These are phyloP conservation scores for Aspergillus mulundensis DNA, from an alignment of 495 filamentous ascomycete species.

Conservation along the genomic window DNA sequence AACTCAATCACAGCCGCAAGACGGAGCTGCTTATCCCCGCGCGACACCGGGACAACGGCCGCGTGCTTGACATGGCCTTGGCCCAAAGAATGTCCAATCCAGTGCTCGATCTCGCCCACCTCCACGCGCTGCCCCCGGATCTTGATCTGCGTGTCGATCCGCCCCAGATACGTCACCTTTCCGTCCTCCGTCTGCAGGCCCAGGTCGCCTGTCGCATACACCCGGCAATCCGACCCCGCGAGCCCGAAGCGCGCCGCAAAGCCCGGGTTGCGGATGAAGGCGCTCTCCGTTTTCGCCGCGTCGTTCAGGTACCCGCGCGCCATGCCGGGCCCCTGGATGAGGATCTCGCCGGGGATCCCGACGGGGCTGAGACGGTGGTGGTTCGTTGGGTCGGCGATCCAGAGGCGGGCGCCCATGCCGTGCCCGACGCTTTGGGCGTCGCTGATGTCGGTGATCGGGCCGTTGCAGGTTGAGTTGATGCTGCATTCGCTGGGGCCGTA, in stretches of 20 bases:
- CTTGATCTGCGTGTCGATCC: conserved; percentile 12
- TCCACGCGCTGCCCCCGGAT: conserved; percentile 13
- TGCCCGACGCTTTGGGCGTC: neutral
- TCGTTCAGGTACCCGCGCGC: conserved; percentile 7
- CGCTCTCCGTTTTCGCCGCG: neutral
- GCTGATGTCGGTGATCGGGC: neutral
- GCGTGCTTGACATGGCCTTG: neutral
- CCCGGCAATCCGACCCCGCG: neutral
- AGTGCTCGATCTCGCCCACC: conserved; percentile 10
- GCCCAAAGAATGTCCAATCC: neutral
- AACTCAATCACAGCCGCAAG: neutral
- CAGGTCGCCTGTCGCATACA: conserved; percentile 10
- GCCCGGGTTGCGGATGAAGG: neutral
- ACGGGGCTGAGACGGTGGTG: conserved; percentile 30
- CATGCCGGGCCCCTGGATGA: conserved; percentile 7
- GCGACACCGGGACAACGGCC: neutral
- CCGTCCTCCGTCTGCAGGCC: neutral
- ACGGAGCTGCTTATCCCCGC: neutral
- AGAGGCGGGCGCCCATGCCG: conserved; percentile 40
- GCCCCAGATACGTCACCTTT: neutral
- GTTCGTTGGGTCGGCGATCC: conserved; percentile 59
- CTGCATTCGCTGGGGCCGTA: conserved; percentile 19
- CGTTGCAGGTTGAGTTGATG: neutral
- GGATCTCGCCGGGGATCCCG: conserved; percentile 7
- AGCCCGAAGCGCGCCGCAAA: neutral